Percentiles rank a stretch among this genome's conserved stretches.
Evolutionary conservation across 2,329 filamentous ascomycete genomes (phyloP).

Genomic region (Penicillium nordicum): DNA sequence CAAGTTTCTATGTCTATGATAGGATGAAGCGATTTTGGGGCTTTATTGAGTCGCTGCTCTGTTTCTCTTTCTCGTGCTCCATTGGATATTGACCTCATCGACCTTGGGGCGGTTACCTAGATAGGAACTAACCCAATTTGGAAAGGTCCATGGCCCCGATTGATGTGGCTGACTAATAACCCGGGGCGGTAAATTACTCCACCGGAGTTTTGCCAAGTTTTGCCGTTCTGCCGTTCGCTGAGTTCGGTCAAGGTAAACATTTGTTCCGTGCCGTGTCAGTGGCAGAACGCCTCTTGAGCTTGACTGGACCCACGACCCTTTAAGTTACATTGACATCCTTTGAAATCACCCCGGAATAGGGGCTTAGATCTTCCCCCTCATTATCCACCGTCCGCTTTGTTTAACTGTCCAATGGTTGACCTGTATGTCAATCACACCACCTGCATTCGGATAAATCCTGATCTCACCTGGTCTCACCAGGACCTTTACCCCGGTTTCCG

Average conservation of each 20-base stretch:
- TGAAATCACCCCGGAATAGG: not conserved
- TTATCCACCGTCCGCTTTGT: conserved; percentile 4
- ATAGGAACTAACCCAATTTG: not conserved
- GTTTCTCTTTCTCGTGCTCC: not conserved
- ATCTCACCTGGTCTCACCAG: conserved; percentile 8
- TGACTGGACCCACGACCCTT: conserved; percentile 13
- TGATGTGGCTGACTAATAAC: not conserved
- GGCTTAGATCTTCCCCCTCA: conserved; percentile 20
- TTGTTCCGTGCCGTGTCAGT: conserved; percentile 14
- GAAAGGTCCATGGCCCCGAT: not conserved
- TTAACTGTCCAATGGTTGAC: conserved; percentile 10
- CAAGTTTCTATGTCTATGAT: conserved; percentile 66
- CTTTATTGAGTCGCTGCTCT: not conserved
- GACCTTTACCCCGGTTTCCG: conserved; percentile 22
- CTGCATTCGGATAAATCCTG: conserved; percentile 24
- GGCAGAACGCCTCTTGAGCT: conserved; percentile 20
- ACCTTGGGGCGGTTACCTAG: not conserved
- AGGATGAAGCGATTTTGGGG: conserved; percentile 28
- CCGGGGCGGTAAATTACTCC: conserved; percentile 13
- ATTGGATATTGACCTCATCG: too few species aligned
- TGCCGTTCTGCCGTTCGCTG: conserved; percentile 19
- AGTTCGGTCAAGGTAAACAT: not conserved
- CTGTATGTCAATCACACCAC: conserved; percentile 10
- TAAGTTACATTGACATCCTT: not conserved
- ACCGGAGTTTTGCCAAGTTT: conserved; percentile 27